phyloP scores from a whole-genome alignment of 2,329 filamentous ascomycete species.

The Fusarium transvaalense region DNA sequence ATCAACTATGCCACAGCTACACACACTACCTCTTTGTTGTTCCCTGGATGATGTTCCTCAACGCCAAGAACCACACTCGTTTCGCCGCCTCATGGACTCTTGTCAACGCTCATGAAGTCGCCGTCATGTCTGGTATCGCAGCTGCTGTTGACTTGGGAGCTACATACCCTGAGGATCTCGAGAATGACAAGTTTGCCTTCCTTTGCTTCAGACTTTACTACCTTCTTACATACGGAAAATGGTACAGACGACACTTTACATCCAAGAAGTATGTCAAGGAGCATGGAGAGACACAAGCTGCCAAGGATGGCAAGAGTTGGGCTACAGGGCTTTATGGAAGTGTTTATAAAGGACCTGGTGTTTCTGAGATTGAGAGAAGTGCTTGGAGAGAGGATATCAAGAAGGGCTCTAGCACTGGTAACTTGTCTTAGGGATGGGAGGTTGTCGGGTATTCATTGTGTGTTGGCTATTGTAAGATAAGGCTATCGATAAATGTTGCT shows the following conservation, averaged over 20 bases:
- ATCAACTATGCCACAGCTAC: slow-evolving; percentile 31
- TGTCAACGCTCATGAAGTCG: slow-evolving; percentile 19
- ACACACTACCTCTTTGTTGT: slow-evolving; percentile 31
- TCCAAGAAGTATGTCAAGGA: slow-evolving; percentile 24
- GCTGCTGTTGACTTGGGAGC: slow-evolving; percentile 31
- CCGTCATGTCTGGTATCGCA: slow-evolving; percentile 33
- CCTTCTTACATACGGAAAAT: slow-evolving; percentile 70
- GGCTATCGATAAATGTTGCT: too few species aligned
- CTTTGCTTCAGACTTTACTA: slow-evolving; percentile 73
- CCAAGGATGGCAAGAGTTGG: slow-evolving; percentile 63
- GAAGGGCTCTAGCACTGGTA: slow-evolving; percentile 53
- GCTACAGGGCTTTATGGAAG: slow-evolving; percentile 70
- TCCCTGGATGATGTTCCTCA: slow-evolving; percentile 34
- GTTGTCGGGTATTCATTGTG: too few species aligned
- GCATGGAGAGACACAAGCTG: slow-evolving; percentile 54
- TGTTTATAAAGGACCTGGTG: slow-evolving; percentile 70
- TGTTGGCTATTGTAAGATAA: too few species aligned
- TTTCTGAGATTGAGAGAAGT: slow-evolving; percentile 63
- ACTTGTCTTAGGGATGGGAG: slow-evolving; percentile 44
- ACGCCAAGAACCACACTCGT: slow-evolving; percentile 33
- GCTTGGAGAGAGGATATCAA: slow-evolving; percentile 61
- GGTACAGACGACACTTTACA: slow-evolving; percentile 62
- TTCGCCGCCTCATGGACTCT: slow-evolving; percentile 31
- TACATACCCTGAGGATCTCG: slow-evolving; percentile 59
- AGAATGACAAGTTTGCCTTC: slow-evolving; percentile 72